These are phyloP conservation scores for Bipolaris zeicola DNA, from an alignment of 2,329 filamentous ascomycete species.

Conservation along the genomic window DNA sequence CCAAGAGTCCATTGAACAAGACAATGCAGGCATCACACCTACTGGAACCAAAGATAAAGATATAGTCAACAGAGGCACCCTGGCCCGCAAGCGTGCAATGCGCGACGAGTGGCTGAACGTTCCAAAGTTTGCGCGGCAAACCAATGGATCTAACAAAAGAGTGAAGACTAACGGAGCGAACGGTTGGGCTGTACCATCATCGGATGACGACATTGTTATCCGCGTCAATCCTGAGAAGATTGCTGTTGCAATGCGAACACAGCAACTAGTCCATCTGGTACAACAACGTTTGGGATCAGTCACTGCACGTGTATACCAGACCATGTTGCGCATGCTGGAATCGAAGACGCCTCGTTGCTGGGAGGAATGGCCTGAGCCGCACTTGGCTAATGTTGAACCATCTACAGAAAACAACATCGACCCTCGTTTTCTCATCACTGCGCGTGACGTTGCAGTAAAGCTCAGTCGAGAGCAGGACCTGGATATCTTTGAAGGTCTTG, in stretches of 20 bases:
- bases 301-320: constrained; percentile 78
- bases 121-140: constrained; percentile 32
- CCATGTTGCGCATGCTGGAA: constrained; percentile 73
- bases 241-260: constrained; percentile 79
- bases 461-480: constrained; percentile 46
- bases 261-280: constrained; percentile 74
- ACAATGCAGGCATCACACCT: constrained; percentile 57
- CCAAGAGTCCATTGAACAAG: constrained; percentile 62
- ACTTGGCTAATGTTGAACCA: constrained; percentile 27
- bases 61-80: constrained; percentile 64
- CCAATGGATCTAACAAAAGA: constrained; percentile 38
- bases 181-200: constrained; percentile 14
- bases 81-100: constrained; percentile 61
- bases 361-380: constrained; percentile 53
- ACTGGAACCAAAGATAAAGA: constrained; percentile 70
- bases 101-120: constrained; percentile 48
- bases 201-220: constrained; percentile 72
- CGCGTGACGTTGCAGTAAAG: constrained; percentile 50
- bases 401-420: constrained; percentile 40
- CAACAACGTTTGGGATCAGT: constrained; percentile 71
- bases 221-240: constrained; percentile 86
- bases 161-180: constrained; percentile 37
- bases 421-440: constrained; percentile 45
- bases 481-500: constrained; percentile 48
- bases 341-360: constrained; percentile 71